A percentile compares a stretch with the other conserved stretches of the same genome.
phyloP scores from a whole-genome alignment of 1,139 yeast genomes.

The Pichia sorboxylosa region DNA sequence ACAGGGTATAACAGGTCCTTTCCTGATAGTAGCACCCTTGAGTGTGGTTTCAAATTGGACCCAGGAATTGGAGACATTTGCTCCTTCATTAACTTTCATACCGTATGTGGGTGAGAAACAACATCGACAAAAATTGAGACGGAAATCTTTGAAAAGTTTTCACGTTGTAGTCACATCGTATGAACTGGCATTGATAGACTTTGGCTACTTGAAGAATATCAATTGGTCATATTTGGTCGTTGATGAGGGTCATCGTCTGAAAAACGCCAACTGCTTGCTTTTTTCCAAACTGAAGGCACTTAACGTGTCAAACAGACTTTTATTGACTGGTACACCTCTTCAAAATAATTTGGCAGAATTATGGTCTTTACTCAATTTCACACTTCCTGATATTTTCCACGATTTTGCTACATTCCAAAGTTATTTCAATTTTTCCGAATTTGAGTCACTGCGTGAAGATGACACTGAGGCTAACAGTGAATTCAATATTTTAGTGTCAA shows the following conservation, averaged over 20 bases:
- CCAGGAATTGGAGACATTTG: conserved; percentile 55
- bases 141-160: conserved; percentile 24
- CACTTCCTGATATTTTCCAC: conserved; percentile 83
- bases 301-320: conserved; percentile 54
- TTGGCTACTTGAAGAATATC: conserved; percentile 35
- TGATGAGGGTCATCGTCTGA: conserved; percentile 92
- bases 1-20: conserved; percentile 74
- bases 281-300: conserved; percentile 60
- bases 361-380: conserved; percentile 83
- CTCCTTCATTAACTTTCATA: conserved; percentile 57
- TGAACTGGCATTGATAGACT: conserved; percentile 67
- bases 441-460: conserved; percentile 28
- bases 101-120: conserved; percentile 57
- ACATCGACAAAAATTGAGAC: conserved; percentile 35
- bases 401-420: conserved; percentile 81
- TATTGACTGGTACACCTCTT: conserved; percentile 86
- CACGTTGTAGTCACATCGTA: conserved; percentile 70
- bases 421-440: conserved; percentile 78
- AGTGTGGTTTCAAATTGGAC: conserved; percentile 84
- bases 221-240: conserved; percentile 79
- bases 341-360: conserved; percentile 82
- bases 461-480: conserved; percentile 23
- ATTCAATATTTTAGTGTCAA: conserved; percentile 38
- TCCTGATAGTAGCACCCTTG: conserved; percentile 75
- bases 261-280: conserved; percentile 67